Conservation (phyloP, 2,329 filamentous ascomycete species). For the Ilyonectria mors-panacis region DNA sequence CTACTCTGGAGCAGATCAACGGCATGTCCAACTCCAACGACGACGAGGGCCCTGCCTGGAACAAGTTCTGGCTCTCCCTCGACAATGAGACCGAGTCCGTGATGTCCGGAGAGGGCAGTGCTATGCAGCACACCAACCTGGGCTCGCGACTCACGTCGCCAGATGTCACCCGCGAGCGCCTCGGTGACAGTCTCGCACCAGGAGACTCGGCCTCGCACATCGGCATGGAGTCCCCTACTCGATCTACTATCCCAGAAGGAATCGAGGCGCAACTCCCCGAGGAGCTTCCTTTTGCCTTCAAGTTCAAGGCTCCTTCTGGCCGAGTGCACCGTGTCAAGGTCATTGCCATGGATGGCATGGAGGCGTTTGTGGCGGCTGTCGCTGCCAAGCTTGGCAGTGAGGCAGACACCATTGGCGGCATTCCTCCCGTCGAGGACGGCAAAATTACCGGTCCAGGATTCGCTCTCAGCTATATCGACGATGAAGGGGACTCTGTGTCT, state of each 20-base stretch:
- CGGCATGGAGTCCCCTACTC: conserved; percentile 83
- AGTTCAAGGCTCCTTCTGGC: conserved; percentile 97
- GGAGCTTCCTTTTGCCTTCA: conserved; percentile 93
- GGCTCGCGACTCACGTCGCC: conserved; percentile 85
- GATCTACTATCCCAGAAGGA: conserved; percentile 70
- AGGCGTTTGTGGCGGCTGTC: conserved; percentile 82
- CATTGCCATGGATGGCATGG: conserved; percentile 83
- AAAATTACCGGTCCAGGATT: conserved; percentile 84
- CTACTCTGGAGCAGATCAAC: conserved; percentile 97
- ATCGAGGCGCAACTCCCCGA: conserved; percentile 70
- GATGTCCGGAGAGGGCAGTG: conserved; percentile 91
- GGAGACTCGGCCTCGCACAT: conserved; percentile 96
- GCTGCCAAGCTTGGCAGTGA: conserved; percentile 88
- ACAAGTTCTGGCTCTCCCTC: conserved; percentile 99
- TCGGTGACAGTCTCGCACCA: conserved; percentile 87
- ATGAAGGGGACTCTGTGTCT: conserved; percentile 96
- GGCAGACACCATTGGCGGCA: conserved; percentile 86
- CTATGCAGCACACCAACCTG: conserved; percentile 75
- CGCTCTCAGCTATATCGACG: conserved; percentile 94
- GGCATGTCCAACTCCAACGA: conserved; percentile 90
- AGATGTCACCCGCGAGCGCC: conserved; percentile 79
- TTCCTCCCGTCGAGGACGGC: conserved; percentile 83
- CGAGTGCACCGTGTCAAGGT: conserved; percentile 95
- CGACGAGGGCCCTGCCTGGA: conserved; percentile 97
- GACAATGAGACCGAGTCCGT: conserved; percentile 96